A percentile compares a stretch with the other conserved stretches of the same genome.
Evolutionary conservation across 768 basidiomycete species (phyloP).

Genomic region (Boletus edulis): DNA sequence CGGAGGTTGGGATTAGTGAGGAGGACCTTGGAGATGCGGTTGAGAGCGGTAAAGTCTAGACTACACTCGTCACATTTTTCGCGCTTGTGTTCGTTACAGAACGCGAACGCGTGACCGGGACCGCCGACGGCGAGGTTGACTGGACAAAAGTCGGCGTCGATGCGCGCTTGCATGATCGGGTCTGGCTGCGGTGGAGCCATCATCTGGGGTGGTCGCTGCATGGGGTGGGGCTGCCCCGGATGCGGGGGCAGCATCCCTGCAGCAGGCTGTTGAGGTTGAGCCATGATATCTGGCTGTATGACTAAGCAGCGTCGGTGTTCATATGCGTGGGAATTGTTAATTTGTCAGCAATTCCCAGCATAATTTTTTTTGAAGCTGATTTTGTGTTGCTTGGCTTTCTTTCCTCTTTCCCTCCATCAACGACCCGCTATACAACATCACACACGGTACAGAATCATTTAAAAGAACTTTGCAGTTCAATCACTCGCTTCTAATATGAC

Average conservation of each 20-base stretch:
- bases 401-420: conserved; percentile 24
- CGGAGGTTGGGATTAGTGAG: conserved; percentile 65
- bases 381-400: conserved; percentile 16
- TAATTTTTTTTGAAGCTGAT: conserved; percentile 23
- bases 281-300: conserved; percentile 41
- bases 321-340: conserved; percentile 12
- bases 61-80: conserved; percentile 76
- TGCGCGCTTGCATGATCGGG: conserved; percentile 69
- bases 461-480: conserved; percentile 29
- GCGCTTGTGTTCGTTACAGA: conserved; percentile 65
- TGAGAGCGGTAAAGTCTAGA: conserved; percentile 71
- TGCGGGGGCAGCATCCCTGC: conserved; percentile 29
- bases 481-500: conserved; percentile 65
- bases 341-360: conserved; percentile 30
- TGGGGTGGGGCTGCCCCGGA: conserved; percentile 33
- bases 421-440: conserved; percentile 24
- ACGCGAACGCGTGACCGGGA: conserved; percentile 50
- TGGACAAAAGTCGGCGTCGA: conserved; percentile 68
- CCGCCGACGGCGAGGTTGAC: conserved; percentile 54
- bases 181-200: conserved; percentile 53
- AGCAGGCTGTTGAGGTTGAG: conserved; percentile 64
- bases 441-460: conserved; percentile 8
- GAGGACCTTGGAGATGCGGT: conserved; percentile 72
- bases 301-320: conserved; percentile 1
- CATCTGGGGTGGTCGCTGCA: conserved; percentile 41